phyloP scores from a whole-genome alignment of 495 filamentous ascomycete genomes.

The Neurospora terricola region DNA sequence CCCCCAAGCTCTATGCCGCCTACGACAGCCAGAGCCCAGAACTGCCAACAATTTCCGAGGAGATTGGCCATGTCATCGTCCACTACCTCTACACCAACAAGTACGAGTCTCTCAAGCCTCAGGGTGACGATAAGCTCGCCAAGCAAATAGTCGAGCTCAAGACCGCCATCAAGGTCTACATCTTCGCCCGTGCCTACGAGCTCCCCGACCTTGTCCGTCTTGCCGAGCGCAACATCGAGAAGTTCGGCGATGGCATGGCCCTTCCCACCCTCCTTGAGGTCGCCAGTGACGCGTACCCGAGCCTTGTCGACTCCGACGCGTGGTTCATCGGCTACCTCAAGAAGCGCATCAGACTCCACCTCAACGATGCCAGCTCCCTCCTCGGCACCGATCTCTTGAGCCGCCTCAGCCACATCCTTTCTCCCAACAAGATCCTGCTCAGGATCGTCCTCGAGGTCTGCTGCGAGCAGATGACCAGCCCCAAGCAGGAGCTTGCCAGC shows the following conservation, averaged over 20 bases:
- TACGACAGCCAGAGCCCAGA: conserved; percentile 20
- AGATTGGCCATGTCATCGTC: conserved; percentile 25
- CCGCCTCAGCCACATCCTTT: conserved; percentile 24
- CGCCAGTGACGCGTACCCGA: conserved; percentile 21
- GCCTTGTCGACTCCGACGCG: conserved; percentile 17
- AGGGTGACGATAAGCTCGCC: conserved; percentile 9
- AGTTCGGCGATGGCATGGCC: conserved; percentile 17
- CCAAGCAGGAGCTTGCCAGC: conserved; percentile 4
- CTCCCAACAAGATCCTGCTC: conserved; percentile 22
- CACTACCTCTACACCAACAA: conserved; percentile 26
- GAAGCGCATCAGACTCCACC: conserved; percentile 20
- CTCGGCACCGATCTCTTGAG: conserved; percentile 19
- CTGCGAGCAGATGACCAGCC: conserved; percentile 16
- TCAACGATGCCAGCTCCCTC: conserved; percentile 19
- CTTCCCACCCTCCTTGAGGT: conserved; percentile 22
- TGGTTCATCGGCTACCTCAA: conserved; percentile 26
- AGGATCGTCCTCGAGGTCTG: conserved; percentile 25
- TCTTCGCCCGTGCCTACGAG: conserved; percentile 20
- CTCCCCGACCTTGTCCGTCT: conserved; percentile 25
- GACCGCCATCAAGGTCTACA: conserved; percentile 23
- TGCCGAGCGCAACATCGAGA: conserved; percentile 19
- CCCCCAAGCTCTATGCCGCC: conserved; percentile 22
- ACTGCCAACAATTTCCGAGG: conserved; percentile 18
- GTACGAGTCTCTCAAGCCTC: conserved; percentile 23
- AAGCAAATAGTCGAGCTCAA: conserved; percentile 22